Evolutionary conservation across 2,329 filamentous ascomycete species (phyloP).

Genomic region (Colletotrichum agaves): DNA sequence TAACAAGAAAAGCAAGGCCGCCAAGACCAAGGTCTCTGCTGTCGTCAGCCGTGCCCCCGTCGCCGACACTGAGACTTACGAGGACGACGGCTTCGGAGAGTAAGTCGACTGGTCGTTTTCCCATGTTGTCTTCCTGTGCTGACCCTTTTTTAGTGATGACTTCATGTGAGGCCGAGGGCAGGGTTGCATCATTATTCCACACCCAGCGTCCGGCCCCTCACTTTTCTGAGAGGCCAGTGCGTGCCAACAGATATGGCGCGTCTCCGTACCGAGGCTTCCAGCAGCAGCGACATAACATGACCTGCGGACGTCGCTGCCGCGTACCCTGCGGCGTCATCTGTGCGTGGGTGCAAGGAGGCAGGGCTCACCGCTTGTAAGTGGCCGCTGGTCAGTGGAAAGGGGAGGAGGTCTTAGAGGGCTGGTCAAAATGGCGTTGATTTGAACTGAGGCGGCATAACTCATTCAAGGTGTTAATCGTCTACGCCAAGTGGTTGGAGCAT

Average conservation of each 20-base stretch:
- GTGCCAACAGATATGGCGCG: slow-evolving; percentile 21
- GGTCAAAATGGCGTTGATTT: slow-evolving; percentile 1
- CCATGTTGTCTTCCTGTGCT: slow-evolving; percentile 32
- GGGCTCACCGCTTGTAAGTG: slow-evolving; percentile 8
- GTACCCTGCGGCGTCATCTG: slow-evolving; percentile 11
- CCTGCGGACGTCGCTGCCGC: slow-evolving; percentile 4
- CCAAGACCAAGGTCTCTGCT: slow-evolving; percentile 91
- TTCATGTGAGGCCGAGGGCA: slow-evolving; percentile 70
- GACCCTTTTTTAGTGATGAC: slow-evolving; percentile 64
- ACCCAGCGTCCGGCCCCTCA: slow-evolving; percentile 19
- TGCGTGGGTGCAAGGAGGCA: not conserved
- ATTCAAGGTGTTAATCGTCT: slow-evolving; percentile 2
- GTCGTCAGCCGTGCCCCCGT: slow-evolving; percentile 71
- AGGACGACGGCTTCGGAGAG: slow-evolving; percentile 85
- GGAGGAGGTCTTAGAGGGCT: not conserved
- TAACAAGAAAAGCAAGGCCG: slow-evolving; percentile 96
- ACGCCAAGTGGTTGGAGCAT: not conserved
- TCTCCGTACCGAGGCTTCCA: slow-evolving; percentile 15
- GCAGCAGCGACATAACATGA: slow-evolving; percentile 2
- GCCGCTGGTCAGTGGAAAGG: slow-evolving; percentile 9
- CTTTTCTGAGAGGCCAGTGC: slow-evolving; percentile 7
- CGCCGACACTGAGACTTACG: slow-evolving; percentile 82
- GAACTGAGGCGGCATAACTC: not conserved
- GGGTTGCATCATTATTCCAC: slow-evolving; percentile 34
- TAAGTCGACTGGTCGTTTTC: slow-evolving; percentile 61